Percentiles rank a stretch among this genome's conserved stretches.
phyloP scores from a whole-genome alignment of 495 filamentous ascomycete genomes.

The Trichoderma parareesei region DNA sequence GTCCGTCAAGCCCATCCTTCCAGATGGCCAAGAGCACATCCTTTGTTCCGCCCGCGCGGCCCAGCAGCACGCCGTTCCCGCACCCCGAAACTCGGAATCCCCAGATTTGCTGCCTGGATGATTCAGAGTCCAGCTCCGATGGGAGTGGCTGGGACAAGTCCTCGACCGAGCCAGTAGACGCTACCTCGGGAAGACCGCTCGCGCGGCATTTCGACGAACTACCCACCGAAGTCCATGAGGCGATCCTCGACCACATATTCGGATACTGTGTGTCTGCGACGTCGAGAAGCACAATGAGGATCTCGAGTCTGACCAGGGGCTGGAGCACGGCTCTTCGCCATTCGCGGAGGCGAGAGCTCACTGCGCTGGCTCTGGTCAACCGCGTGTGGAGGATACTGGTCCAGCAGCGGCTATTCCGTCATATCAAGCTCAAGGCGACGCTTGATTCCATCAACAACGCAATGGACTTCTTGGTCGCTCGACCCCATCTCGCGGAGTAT shows the following conservation, averaged over 20 bases:
- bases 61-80: conserved; percentile 50
- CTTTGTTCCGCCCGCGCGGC: conserved; percentile 43
- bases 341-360: conserved; percentile 56
- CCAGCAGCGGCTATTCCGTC: conserved; percentile 61
- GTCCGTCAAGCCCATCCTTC: conserved; percentile 44
- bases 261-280: conserved; percentile 54
- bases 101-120: conserved; percentile 16
- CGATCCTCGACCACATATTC: conserved; percentile 59
- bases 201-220: conserved; percentile 44
- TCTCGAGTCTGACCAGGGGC: conserved; percentile 37
- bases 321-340: conserved; percentile 61
- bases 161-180: conserved; percentile 15
- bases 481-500: conserved; percentile 51
- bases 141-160: conserved; percentile 15
- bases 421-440: conserved; percentile 67
- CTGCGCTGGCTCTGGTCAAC: conserved; percentile 56
- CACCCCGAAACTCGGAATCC: conserved; percentile 39
- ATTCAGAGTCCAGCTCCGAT: conserved; percentile 18
- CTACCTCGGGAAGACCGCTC: conserved; percentile 21
- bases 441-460: conserved; percentile 47
- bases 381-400: conserved; percentile 54
- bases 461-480: conserved; percentile 46
- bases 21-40: conserved; percentile 36
- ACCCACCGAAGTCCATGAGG: conserved; percentile 64
- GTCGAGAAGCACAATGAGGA: conserved; percentile 38